A percentile compares a stretch with the other conserved stretches of the same genome.
These are phyloP conservation scores for Pluteus cervinus DNA, from an alignment of 768 basidiomycete genomes.

Conservation along the genomic window DNA sequence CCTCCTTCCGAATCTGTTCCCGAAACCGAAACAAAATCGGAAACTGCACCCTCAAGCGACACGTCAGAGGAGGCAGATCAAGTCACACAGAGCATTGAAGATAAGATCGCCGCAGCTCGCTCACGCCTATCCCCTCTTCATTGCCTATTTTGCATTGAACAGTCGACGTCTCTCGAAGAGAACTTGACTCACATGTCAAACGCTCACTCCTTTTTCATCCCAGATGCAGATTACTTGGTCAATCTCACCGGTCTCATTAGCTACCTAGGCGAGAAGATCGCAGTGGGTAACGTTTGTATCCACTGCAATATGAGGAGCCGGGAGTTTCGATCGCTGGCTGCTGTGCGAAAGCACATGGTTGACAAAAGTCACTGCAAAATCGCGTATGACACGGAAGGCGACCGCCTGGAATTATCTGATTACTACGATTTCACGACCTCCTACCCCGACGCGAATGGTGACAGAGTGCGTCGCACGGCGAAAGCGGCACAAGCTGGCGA, in stretches of 20 bases:
- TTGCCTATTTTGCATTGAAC: constrained; percentile 82
- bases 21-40: too few species aligned
- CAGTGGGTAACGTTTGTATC: constrained; percentile 89
- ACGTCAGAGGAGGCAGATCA: constrained; percentile 43
- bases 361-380: constrained; percentile 98
- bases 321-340: constrained; percentile 80
- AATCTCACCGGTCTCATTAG: constrained; percentile 76
- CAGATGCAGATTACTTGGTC: constrained; percentile 85
- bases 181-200: constrained; percentile 85
- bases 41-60: constrained; percentile 15
- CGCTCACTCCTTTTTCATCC: constrained; percentile 91
- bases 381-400: constrained; percentile 75
- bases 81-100: constrained; percentile 55
- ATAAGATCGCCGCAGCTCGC: constrained; percentile 68
- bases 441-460: constrained; percentile 49
- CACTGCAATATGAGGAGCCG: constrained; percentile 80
- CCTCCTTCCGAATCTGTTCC: too few species aligned
- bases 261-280: constrained; percentile 90
- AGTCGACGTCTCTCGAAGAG: constrained; percentile 45
- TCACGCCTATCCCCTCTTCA: constrained; percentile 52
- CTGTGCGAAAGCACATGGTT: constrained; percentile 91
- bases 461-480: constrained; percentile 14
- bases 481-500: constrained; percentile 21
- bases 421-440: constrained; percentile 88
- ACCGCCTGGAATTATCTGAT: constrained; percentile 84